Evolutionary conservation across 495 filamentous ascomycete genomes (phyloP), one percentile per base, ranked within the genome.

Genomic region (Recurvomyces mirabilis): DNA sequence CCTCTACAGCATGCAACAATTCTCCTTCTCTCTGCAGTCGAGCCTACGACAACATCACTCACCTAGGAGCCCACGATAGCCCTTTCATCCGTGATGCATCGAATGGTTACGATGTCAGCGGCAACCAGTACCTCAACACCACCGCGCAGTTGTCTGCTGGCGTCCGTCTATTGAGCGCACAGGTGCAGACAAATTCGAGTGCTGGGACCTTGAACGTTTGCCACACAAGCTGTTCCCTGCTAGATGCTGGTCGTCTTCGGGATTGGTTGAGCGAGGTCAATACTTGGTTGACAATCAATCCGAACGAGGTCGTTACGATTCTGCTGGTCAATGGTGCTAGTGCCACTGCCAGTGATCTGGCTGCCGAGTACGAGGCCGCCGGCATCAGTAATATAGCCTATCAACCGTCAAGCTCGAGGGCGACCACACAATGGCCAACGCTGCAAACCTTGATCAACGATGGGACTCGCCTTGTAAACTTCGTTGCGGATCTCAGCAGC

Each of bases 51-150:
- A 72, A 75, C 41, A 73, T 81, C 46, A 79, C 76, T 26, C 70
- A 78, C 56, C 65, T 81, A 4, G 77, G 77, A 12, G 74, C 81
- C 32, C 81, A 81, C 55, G 69, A 81, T 57, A 73, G 68, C 47
- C 70, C 77, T 4, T 81, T 79, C 51, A 41, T 79, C 21, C 62
- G 68, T 18, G 72, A 74, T 46, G 55, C 60, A 1, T 64, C 63
- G 0, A 74, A 68, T 18, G 36, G 23, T 41, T 63, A 53, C 49
- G 48, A 49, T 26, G 43, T 47, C 11, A 50, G 58, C 5, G 63
- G 59, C 25, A 66, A 66, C 54, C 63, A 66, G 33, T 61, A 52
- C 51, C 61, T 53, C 51, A 52, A 61, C 49, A 55, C 41, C 7
- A 60, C 59, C 20, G 44, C 43, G 1, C 63, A 66, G 55, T 55